Evolutionary conservation across 2,329 filamentous ascomycete species (phyloP), one percentile per base, ranked within the genome.

Genomic region (Periconia sp.): DNA sequence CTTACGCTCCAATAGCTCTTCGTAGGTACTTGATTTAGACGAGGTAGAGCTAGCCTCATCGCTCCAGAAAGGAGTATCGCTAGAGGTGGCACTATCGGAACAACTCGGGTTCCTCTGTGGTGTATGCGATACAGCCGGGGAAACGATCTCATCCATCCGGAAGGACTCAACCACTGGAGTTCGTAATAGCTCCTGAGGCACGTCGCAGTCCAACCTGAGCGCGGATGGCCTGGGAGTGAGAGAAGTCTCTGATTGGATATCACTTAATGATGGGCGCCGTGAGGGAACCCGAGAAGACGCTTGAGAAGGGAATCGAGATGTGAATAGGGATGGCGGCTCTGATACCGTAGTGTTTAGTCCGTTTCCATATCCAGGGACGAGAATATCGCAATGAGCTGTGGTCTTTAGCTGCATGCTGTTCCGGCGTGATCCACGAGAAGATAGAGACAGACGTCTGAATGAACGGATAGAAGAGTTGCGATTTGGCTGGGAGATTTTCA

Each of bases 291-390:
- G 33, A 13, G 18, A 31, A 33, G 21, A 21, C n/a, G 16, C 13
- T 7, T 26, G 35, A 19, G 25, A 25, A 25, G 19, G 18, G 13
- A 21, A 25, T 34, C 26, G 12, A 16, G 16, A 22, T 17, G 46
- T n/a, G 15, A 25, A 13, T 7, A 32, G 32, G 9, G 38, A 36
- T 2, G 50, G 32, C 21, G 51, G 34, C 4, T 36, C 43, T 15
- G 48, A 18, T 3, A 48, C 47, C 5, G 56, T 48, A 22, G 59
- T 51, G 19, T 66, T 68, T 13, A 65, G 40, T 1, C 65, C 70
- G 21, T 72, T 70, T 10, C 68, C 69, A 33, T 71, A 71, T 1
- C 68, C 67, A 19, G 70, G 66, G 1, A 72, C 59, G 7, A 72
- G 45, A 19, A 70, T 72, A 30, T 74, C 68, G 43, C 62, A 68